A percentile compares a stretch with the other conserved stretches of the same genome.
Evolutionary conservation across 2,329 filamentous ascomycete genomes (phyloP).

Genomic region (Claviceps quebecensis): DNA sequence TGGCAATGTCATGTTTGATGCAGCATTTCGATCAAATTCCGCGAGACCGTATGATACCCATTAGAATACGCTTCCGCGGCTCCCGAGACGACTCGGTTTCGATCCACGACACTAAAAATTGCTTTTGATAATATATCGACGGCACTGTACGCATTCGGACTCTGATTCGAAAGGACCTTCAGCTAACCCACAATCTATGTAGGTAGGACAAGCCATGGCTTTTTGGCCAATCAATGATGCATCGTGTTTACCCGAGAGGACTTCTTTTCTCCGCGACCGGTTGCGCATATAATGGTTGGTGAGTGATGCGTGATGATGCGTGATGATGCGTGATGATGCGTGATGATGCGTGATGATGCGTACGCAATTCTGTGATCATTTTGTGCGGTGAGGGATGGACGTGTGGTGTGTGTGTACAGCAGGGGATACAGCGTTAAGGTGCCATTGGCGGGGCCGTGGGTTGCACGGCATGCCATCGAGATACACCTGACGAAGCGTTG

Average conservation of each 20-base stretch:
- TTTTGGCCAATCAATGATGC: conserved; percentile 31
- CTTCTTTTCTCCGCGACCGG: no score
- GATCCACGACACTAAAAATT: conserved; percentile 56
- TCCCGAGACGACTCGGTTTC: conserved; percentile 46
- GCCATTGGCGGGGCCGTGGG: no score
- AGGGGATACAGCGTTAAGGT: neutral
- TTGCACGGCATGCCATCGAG: no score
- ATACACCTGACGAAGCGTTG: no score
- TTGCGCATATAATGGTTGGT: no score
- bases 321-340: no score
- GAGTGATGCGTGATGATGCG: no score
- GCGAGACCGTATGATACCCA: conserved; percentile 71
- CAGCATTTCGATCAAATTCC: conserved; percentile 52
- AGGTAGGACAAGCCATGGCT: conserved; percentile 40
- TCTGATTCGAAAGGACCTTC: conserved; percentile 60
- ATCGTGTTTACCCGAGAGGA: neutral
- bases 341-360: no score
- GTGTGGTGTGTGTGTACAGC: neutral
- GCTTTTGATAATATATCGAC: conserved; percentile 60
- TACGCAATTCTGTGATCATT: no score
- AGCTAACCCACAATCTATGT: conserved; percentile 46
- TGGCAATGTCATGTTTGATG: conserved; percentile 37
- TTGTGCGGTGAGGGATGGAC: no score
- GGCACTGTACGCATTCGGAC: conserved; percentile 54
- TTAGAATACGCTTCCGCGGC: conserved; percentile 49